phyloP scores from a whole-genome alignment of 1,284 basidiomycete species.

The Gymnopus androsaceus region DNA sequence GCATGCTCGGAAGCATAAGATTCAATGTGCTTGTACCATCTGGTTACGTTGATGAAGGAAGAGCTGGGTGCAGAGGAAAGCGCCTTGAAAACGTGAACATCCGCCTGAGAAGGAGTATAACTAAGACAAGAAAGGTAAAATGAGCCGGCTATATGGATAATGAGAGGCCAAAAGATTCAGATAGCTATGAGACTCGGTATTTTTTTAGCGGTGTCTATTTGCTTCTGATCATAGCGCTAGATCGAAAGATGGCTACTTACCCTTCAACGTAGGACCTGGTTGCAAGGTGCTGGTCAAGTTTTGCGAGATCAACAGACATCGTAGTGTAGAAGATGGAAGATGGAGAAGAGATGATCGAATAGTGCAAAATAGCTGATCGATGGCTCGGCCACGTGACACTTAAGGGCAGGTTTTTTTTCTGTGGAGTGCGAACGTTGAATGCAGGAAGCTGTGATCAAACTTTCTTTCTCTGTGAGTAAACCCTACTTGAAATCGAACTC shows the following conservation, averaged over 20 bases:
- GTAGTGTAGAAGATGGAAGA: slow-evolving; percentile 22
- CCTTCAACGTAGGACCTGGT: slow-evolving; percentile 90
- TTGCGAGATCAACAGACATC: slow-evolving; percentile 76
- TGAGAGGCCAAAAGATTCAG: slow-evolving; percentile 49
- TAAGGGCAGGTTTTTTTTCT: too few species aligned
- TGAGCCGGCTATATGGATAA: slow-evolving; percentile 7
- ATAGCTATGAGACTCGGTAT: slow-evolving; percentile 75
- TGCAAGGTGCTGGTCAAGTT: slow-evolving; percentile 84
- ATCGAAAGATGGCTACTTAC: slow-evolving; percentile 53
- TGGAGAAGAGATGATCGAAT: slow-evolving; percentile 8
- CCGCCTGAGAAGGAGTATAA: slow-evolving; percentile 94
- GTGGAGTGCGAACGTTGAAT: too few species aligned
- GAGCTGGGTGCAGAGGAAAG: slow-evolving; percentile 67
- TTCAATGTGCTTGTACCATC: slow-evolving; percentile 95
- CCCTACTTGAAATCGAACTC: too few species aligned
- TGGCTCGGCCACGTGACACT: not conserved
- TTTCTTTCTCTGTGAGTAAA: too few species aligned
- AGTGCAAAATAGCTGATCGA: not conserved
- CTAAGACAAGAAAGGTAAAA: slow-evolving; percentile 44
- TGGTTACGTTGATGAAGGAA: slow-evolving; percentile 76
- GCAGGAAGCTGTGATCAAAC: too few species aligned
- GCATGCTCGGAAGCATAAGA: slow-evolving; percentile 82
- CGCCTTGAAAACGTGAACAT: slow-evolving; percentile 91
- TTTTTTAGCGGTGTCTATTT: slow-evolving; percentile 81
- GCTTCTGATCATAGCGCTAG: slow-evolving; percentile 58